Base-by-base conservation (phyloP, 2,329 filamentous ascomycete species). In the Hymenoscyphus repandus region DNA sequence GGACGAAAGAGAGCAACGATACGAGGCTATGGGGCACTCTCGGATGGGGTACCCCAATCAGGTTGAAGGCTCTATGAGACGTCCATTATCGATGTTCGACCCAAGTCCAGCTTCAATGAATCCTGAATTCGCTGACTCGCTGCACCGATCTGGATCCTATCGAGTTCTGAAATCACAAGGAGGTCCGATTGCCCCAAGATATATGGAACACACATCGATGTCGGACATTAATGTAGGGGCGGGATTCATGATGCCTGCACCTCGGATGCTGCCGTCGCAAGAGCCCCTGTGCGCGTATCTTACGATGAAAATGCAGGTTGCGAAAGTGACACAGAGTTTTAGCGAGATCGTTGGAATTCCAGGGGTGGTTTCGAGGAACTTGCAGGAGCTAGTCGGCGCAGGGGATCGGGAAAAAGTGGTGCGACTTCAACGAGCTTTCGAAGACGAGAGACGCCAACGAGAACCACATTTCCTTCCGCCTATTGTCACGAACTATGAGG, bases 1-100 rank as follows among this genome's bases (percentile, higher is more conserved):
- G 61, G 88, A 92, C 64, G 85, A 88, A 53, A 74, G 79, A 59
- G 80, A 85, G 56, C 64, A 75, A 44, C 74, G 80, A 56, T 83
- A 78, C 60, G 81, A 83, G 52, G 59, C 51, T 45, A 49, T 62
- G 17, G 60, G 59, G 44, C 20, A 15, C 18, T 20, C 44, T 2
- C 34, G 45, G 17, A 53, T 53, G 46, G 60, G 57, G 41, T 69
- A 64, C 55, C 55, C 56, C 50, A 59, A 58, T 46, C 51, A 57
- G 30, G 55, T 52, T 43, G 59, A 63, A 34, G 45, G 54, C 49
- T 53, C 60, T 15, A 64, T 63, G 60, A 58, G 77, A 59, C 72
- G 78, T 55, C 76, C 78, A 10, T 56, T 77, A 27, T 76, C 74
- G 42, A 68, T 77, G 41, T 80, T 79, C 58, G 70, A 74, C 12